Base-by-base conservation (phyloP, 495 filamentous ascomycete genomes). In the Penicillium psychrofluorescens region DNA sequence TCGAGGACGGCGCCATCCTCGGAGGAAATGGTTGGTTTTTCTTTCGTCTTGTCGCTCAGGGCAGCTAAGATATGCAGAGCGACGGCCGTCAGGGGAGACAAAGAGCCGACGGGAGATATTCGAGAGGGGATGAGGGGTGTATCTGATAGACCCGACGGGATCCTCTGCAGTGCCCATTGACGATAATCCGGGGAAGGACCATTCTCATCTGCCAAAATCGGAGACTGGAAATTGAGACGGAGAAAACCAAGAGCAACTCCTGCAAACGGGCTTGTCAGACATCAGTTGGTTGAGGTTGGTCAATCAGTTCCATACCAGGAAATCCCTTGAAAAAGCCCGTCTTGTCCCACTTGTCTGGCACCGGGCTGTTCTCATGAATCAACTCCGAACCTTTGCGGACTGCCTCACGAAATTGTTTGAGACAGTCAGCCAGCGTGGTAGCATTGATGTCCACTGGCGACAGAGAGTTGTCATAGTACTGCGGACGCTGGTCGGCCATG, bases 221-320 rank as follows among this genome's bases (percentile, higher is more conserved):
- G 31, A 1, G 49, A 54, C 43, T 71, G 67, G 33, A 55, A 66
- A 8, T 56, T 60, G 22, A 71, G 59, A 11, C 67, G 65, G 8
- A 71, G 51, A 29, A 68, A 64, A 30, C 62, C 49, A 35, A 71
- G 54, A 29, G 58, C 56, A 29, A 70, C 48, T 7, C 67, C 67
- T 70, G 41, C 12, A n/a, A 11, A 16, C 12, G 27, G 31, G 28
- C n/a, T 2, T 4, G 40, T 54, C 36, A 49, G 46, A 44, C 39
- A 7, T 11, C 15, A 4, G 35, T 1, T 13, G n/a, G n/a, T 34
- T 12, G 4, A 12, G n/a, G 32, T 12, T 5, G 8, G n/a, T 8
- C 14, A 6, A 14, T 28, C 11, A n/a, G 7, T 29, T 29, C 30
- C 38, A 15, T 64, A 66, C 65, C 63, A 42, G 56, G 50, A 35